Percentiles rank a stretch among this genome's conserved stretches.
phyloP scores from a whole-genome alignment of 257 asterid genomes.

The Scutellaria baicalensis region DNA sequence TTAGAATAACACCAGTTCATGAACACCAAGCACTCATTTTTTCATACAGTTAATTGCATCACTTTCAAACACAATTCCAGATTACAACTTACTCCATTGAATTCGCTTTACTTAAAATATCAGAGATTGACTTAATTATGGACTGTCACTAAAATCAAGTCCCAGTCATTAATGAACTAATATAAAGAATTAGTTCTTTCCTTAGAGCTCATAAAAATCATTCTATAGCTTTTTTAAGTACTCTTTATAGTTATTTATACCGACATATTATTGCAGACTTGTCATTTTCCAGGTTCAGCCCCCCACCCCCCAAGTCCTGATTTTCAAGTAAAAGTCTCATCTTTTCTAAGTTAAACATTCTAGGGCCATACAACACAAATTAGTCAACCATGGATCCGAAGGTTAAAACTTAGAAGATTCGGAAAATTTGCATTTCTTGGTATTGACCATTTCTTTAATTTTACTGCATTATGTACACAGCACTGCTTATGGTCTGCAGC shows the following conservation, averaged over 20 bases:
- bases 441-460: too few species aligned
- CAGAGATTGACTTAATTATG: neutral
- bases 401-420: neutral
- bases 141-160: neutral
- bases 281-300: neutral
- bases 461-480: neutral
- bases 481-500: neutral
- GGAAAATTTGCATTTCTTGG: neutral
- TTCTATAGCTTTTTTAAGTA: neutral
- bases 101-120: neutral
- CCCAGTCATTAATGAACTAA: neutral
- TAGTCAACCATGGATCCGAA: neutral
- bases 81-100: neutral
- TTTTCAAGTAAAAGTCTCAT: neutral
- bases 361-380: neutral
- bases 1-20: neutral
- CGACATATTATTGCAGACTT: neutral
- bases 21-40: neutral
- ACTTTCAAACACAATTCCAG: neutral
- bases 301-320: neutral
- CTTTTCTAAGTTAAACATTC: neutral
- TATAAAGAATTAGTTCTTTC: neutral
- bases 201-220: neutral
- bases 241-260: neutral
- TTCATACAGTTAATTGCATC: neutral